Conservation (phyloP, 164 flowering plant genomes). For the Chimonanthus salicifolius region DNA sequence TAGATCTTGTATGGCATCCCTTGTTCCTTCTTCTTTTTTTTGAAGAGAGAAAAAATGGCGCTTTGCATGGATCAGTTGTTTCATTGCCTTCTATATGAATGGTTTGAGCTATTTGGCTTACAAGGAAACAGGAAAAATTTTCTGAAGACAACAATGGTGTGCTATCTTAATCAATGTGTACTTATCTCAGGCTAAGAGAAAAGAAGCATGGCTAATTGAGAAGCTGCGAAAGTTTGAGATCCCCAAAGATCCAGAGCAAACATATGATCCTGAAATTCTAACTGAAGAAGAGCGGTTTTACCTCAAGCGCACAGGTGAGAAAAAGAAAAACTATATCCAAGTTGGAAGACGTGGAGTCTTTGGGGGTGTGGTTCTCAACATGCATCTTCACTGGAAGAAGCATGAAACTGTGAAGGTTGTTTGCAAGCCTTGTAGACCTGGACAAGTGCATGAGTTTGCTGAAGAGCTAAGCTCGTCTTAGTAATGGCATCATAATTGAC, state of each 20-base stretch:
- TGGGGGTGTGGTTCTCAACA: constrained; percentile 95
- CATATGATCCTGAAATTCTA: constrained; percentile 79
- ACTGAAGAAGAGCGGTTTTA: constrained; percentile 89
- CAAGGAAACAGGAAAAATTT: too few species aligned
- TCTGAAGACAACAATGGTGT: background rate
- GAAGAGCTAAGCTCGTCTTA: constrained; percentile 71
- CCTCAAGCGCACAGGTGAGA: constrained; percentile 88
- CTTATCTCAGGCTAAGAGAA: constrained; percentile 62
- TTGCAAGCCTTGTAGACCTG: constrained; percentile 84
- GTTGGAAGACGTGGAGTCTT: constrained; percentile 93
- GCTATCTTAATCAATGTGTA: background rate
- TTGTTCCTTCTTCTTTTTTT: too few species aligned
- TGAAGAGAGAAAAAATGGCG: background rate
- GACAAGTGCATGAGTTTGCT: constrained; percentile 77
- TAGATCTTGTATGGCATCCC: too few species aligned
- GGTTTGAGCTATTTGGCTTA: background rate
- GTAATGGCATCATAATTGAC: constrained; percentile 83
- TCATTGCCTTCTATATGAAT: background rate
- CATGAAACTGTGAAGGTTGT: constrained; percentile 89
- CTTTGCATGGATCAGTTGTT: background rate
- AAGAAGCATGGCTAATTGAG: constrained; percentile 90
- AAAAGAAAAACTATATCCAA: constrained; percentile 82
- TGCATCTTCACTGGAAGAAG: constrained; percentile 97
- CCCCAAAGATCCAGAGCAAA: constrained; percentile 55
- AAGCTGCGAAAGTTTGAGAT: constrained; percentile 73